Conservation (phyloP, 306 rosid genomes). For the Arachis hypogaea region DNA sequence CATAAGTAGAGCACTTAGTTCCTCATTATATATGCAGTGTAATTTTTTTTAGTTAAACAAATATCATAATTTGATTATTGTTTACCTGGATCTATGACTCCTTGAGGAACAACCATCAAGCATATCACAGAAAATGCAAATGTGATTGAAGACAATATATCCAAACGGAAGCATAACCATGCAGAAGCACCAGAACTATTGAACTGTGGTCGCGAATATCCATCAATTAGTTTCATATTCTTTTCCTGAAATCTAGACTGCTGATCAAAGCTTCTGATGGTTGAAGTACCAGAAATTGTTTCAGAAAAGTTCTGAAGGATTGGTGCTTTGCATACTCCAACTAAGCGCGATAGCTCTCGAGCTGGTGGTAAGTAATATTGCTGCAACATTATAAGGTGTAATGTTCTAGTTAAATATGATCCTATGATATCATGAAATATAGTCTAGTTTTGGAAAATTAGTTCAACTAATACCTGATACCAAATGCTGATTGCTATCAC, state of each 20-base stretch:
- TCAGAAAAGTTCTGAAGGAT: constrained; percentile 75
- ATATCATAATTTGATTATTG: constrained; percentile 1
- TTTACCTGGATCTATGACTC: constrained; percentile 65
- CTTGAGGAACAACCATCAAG: constrained; percentile 62
- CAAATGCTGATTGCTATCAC: constrained; percentile 37
- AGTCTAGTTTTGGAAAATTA: background rate
- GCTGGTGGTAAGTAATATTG: constrained; percentile 47
- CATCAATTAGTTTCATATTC: constrained; percentile 65
- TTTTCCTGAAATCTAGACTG: constrained; percentile 59
- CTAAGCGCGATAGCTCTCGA: constrained; percentile 63
- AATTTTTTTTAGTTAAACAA: background rate
- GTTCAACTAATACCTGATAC: constrained; percentile 40
- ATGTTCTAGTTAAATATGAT: background rate
- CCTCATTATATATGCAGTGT: background rate
- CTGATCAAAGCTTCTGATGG: constrained; percentile 67
- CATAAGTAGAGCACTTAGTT: background rate
- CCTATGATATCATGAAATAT: background rate
- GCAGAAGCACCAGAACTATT: constrained; percentile 56
- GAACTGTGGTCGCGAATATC: constrained; percentile 63
- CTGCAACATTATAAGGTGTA: constrained; percentile 8
- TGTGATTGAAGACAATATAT: constrained; percentile 61
- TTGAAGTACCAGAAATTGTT: constrained; percentile 72
- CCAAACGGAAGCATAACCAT: constrained; percentile 70
- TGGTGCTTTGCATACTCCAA: constrained; percentile 77
- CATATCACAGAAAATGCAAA: constrained; percentile 60